A percentile compares a stretch with the other conserved stretches of the same genome.
Conservation (phyloP, 2,329 filamentous ascomycete genomes). For the Ophioceras dolichostomum region DNA sequence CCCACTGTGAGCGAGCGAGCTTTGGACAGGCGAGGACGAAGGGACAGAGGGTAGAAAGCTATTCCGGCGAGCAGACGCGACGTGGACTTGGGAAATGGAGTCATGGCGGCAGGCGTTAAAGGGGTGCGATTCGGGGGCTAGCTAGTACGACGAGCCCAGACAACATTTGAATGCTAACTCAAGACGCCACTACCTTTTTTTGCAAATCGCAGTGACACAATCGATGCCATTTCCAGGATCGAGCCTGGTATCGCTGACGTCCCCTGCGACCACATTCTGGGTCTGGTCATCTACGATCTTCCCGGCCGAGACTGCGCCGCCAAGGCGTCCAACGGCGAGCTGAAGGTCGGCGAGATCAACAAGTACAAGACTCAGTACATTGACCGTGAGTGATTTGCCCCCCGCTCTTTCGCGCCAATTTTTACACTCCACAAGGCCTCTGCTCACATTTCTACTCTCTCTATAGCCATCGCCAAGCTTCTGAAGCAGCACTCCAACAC, state of each 20-base stretch:
- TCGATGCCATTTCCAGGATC: slow-evolving; percentile 22
- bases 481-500: slow-evolving; percentile 42
- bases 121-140: no score
- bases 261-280: slow-evolving; percentile 24
- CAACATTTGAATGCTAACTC: no score
- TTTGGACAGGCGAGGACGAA: no score
- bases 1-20: no score
- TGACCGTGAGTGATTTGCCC: slow-evolving; percentile 19
- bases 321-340: slow-evolving; percentile 50
- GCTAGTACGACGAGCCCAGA: no score
- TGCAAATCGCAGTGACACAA: slow-evolving; percentile 26
- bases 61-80: no score
- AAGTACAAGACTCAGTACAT: slow-evolving; percentile 29
- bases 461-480: slow-evolving; percentile 31
- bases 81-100: no score
- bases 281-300: slow-evolving; percentile 49
- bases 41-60: no score
- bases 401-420: neutral
- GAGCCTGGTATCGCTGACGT: slow-evolving; percentile 21
- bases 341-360: slow-evolving; percentile 36
- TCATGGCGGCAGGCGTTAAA: no score
- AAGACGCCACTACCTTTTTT: no score
- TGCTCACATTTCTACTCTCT: neutral
- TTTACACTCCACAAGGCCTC: neutral
- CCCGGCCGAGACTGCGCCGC: slow-evolving; percentile 53